Evolutionary conservation across 2,329 filamentous ascomycete species (phyloP).

Genomic region (Pezicula carpinea): DNA sequence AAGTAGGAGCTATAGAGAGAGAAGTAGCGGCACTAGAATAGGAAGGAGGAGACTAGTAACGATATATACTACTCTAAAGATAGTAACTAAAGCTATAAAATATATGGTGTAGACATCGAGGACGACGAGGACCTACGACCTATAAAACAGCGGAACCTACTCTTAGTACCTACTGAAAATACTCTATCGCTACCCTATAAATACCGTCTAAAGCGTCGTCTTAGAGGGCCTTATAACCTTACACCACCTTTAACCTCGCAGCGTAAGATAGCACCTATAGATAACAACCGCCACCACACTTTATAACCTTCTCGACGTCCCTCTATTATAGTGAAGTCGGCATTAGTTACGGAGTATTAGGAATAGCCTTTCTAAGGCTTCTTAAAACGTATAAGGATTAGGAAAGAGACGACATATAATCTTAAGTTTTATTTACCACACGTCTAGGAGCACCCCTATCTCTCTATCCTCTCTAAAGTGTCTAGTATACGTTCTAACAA

Average conservation of each 20-base stretch:
- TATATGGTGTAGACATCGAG: background rate
- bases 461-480: background rate
- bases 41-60: background rate
- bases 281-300: background rate
- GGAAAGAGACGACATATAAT: background rate
- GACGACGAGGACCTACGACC: conserved; percentile 7
- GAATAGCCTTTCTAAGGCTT: conserved; percentile 1
- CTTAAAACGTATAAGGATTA: background rate
- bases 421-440: no score
- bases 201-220: conserved; percentile 1
- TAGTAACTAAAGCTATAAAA: conserved; percentile 5
- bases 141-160: conserved; percentile 9
- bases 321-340: background rate
- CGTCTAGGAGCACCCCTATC: no score
- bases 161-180: conserved; percentile 2
- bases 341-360: conserved; percentile 1
- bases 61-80: conserved; percentile 6
- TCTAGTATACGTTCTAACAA: background rate
- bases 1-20: conserved; percentile 4
- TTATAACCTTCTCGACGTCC: background rate
- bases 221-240: conserved; percentile 3
- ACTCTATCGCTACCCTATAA: conserved; percentile 5
- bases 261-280: conserved; percentile 1
- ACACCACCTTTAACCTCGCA: conserved; percentile 7
- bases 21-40: conserved; percentile 5